These are phyloP conservation scores for Aureobasidium subglaciale DNA, from an alignment of 2,329 filamentous ascomycete genomes.

Conservation along the genomic window DNA sequence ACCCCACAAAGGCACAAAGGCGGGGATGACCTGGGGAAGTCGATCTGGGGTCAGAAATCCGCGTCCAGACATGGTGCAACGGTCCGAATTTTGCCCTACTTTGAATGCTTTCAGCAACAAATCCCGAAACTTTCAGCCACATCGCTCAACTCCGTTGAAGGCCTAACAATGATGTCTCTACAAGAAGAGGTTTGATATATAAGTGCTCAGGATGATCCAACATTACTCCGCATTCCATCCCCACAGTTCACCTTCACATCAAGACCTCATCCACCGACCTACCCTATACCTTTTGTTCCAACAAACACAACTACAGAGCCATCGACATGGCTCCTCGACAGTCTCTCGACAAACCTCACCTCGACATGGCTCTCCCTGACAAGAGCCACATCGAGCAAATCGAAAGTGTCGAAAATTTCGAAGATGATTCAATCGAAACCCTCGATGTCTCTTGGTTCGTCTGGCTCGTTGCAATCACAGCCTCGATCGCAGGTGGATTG, in stretches of 20 bases:
- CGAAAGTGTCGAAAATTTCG: slow-evolving; percentile 12
- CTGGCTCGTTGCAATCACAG: slow-evolving; percentile 26
- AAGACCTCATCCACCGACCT: neutral
- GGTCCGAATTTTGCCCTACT: too few species aligned
- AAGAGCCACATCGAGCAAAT: slow-evolving; percentile 19
- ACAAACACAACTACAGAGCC: neutral
- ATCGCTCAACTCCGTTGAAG: neutral
- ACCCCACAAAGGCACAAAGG: too few species aligned
- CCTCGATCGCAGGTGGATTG: slow-evolving; percentile 29
- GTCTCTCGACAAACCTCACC: slow-evolving; percentile 11
- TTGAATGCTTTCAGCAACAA: too few species aligned
- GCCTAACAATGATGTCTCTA: neutral
- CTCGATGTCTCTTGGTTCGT: slow-evolving; percentile 18
- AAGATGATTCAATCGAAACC: neutral
- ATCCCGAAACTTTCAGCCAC: too few species aligned
- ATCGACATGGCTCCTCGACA: neutral
- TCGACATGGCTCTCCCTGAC: slow-evolving; percentile 17
- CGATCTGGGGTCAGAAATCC: neutral
- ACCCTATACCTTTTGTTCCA: neutral
- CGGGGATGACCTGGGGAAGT: too few species aligned
- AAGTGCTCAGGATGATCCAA: neutral
- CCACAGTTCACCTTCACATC: neutral
- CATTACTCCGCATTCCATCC: neutral
- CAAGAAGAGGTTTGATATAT: neutral
- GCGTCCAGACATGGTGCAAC: too few species aligned